Percentiles rank a stretch among this genome's conserved stretches.
phyloP scores from a whole-genome alignment of 768 basidiomycete species.

The Russula emetica region DNA sequence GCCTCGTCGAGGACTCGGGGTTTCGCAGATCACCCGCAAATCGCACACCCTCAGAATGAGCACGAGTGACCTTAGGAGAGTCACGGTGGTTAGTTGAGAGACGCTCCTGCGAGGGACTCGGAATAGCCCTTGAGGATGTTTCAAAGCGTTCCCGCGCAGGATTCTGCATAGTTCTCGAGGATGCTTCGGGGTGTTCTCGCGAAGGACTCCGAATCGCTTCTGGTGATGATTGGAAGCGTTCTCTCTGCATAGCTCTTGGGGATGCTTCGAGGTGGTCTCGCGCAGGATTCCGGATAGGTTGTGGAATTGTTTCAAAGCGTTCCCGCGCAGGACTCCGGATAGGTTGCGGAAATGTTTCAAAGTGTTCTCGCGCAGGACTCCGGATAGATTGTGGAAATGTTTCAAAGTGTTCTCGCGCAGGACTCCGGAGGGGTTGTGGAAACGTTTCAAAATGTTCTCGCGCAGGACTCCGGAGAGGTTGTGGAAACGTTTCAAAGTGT shows the following conservation, averaged over 20 bases:
- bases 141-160: background rate
- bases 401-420: background rate
- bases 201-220: too few relatives aligned
- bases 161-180: background rate
- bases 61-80: background rate
- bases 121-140: too few relatives aligned
- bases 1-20: background rate
- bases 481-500: background rate
- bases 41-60: background rate
- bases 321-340: constrained; percentile 1
- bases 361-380: background rate
- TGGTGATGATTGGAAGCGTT: too few relatives aligned
- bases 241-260: too few relatives aligned
- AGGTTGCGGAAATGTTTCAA: background rate
- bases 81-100: background rate
- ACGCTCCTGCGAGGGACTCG: background rate
- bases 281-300: too few relatives aligned
- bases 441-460: too few relatives aligned
- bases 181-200: too few relatives aligned
- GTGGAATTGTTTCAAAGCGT: background rate
- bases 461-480: too few relatives aligned
- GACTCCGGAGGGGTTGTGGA: background rate
- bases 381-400: background rate
- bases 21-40: background rate
- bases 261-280: background rate